Evolutionary conservation across 495 filamentous ascomycete genomes (phyloP), one percentile per base, ranked within the genome.

Genomic region (Aspergillus heteromorphus): DNA sequence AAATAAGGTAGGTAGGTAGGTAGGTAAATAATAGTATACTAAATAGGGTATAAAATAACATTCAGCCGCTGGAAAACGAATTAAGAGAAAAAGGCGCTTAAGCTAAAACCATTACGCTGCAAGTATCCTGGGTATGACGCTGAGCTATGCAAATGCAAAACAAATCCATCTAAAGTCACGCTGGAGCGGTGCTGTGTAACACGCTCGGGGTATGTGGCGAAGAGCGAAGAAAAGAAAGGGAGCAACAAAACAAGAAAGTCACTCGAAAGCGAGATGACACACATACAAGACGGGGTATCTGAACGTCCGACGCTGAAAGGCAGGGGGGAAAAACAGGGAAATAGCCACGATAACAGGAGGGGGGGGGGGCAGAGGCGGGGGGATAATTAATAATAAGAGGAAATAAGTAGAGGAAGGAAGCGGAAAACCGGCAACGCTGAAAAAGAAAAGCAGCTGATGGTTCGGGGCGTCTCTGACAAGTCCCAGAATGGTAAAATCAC

Each of bases 241-340:
- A 20, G 31, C 29, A 42, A 40, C 30, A 42, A 3, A 41, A 19
- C 18, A 54, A 36, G 34, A n/a, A 30, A 13, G 40, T 27, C 3
- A 27, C 23, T 27, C 43, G 40, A 20, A 48, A 30, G 40, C 34
- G 36, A 45, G 2, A 16, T 40, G 6, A 30, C 41, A n/a, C n/a
- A 50, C 57, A 56, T 56, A 64, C 58, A 64, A 25, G 62, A 64
- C 51, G 20, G 62, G 62, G 62, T 64, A 64, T 64, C 62, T 45
- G 54, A 61, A 56, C 53, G 52, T 57, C 43, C 43, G 43, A 47
- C 43, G 23, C 18, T 25, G 30, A 34, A 36, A 25, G 4, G 1
- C n/a, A 27, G n/a, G 10, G 18, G 4, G 20, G 25, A 13, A 48
- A 36, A 48, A 48, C 17, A 41, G 49, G 27, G 34, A 34, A 53